Evolutionary conservation across 371 early-diverging fungal species (phyloP).

Genomic region (Phascolomyces articulosus): DNA sequence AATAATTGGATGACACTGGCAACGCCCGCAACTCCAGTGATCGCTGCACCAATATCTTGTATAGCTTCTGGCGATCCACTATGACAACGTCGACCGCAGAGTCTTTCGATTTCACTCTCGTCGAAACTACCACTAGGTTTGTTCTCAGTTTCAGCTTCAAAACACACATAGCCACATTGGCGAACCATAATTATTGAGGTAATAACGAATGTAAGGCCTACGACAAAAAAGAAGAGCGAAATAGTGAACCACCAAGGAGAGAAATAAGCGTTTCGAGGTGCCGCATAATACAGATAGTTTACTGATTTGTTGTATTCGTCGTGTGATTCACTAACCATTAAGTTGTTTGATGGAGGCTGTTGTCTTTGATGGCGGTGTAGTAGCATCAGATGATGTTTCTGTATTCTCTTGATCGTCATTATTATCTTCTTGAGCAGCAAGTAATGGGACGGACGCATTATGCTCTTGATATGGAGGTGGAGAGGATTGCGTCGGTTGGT

Average conservation of each 20-base stretch:
- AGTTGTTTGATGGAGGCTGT: neutral
- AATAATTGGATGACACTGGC: neutral
- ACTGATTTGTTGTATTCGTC: too few species aligned
- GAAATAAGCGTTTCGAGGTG: neutral
- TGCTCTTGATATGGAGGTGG: neutral
- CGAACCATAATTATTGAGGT: neutral
- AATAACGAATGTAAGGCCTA: neutral
- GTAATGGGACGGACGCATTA: neutral
- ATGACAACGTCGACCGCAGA: neutral
- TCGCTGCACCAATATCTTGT: neutral
- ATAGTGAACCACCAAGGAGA: neutral
- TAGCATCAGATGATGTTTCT: too few species aligned
- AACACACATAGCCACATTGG: neutral
- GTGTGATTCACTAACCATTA: neutral
- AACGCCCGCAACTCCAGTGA: neutral
- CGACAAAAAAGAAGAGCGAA: neutral
- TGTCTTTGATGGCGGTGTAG: neutral
- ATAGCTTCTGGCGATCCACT: too few species aligned
- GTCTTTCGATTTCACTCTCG: neutral
- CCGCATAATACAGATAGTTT: neutral
- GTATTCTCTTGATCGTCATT: neutral
- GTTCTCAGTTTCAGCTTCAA: neutral
- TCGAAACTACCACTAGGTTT: neutral
- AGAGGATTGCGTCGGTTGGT: neutral
- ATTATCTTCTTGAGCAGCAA: neutral